phyloP scores from a whole-genome alignment of 1,139 yeast species.

The Arxiozyma slooffiae region DNA sequence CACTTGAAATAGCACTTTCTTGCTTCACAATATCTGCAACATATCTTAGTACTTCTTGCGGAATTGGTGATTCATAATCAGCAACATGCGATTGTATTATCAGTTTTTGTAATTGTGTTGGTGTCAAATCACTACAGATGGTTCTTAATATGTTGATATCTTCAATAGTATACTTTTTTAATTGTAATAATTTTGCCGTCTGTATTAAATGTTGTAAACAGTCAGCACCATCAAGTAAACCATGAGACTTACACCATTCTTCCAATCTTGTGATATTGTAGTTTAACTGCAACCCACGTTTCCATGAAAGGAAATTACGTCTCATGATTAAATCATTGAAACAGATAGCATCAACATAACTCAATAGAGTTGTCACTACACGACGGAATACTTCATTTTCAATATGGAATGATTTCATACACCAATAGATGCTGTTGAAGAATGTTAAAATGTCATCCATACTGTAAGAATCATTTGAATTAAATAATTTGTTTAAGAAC shows the following conservation, averaged over 20 bases:
- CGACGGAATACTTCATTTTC: slow-evolving; percentile 80
- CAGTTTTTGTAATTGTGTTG: slow-evolving; percentile 87
- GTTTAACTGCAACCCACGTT: slow-evolving; percentile 92
- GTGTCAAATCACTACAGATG: slow-evolving; percentile 87
- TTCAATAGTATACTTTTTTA: slow-evolving; percentile 79
- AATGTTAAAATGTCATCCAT: slow-evolving; percentile 93
- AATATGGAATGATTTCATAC: slow-evolving; percentile 84
- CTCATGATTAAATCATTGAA: slow-evolving; percentile 95
- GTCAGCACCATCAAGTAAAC: slow-evolving; percentile 80
- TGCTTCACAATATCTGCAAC: slow-evolving; percentile 77
- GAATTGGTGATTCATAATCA: slow-evolving; percentile 90
- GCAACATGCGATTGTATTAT: slow-evolving; percentile 85
- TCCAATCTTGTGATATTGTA: slow-evolving; percentile 93
- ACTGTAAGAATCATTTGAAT: slow-evolving; percentile 60
- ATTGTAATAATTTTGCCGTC: slow-evolving; percentile 86
- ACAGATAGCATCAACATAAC: slow-evolving; percentile 85
- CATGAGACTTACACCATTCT: slow-evolving; percentile 98
- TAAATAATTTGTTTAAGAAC: slow-evolving; percentile 71
- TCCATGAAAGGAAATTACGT: slow-evolving; percentile 92
- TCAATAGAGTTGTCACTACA: slow-evolving; percentile 73
- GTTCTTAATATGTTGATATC: slow-evolving; percentile 91
- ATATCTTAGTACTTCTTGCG: slow-evolving; percentile 69
- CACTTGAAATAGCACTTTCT: slow-evolving; percentile 37
- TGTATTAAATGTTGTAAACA: slow-evolving; percentile 84
- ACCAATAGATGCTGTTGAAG: slow-evolving; percentile 86